These are phyloP conservation scores for Lanmaoa rubissima DNA, from an alignment of 768 basidiomycete species.

Conservation along the genomic window DNA sequence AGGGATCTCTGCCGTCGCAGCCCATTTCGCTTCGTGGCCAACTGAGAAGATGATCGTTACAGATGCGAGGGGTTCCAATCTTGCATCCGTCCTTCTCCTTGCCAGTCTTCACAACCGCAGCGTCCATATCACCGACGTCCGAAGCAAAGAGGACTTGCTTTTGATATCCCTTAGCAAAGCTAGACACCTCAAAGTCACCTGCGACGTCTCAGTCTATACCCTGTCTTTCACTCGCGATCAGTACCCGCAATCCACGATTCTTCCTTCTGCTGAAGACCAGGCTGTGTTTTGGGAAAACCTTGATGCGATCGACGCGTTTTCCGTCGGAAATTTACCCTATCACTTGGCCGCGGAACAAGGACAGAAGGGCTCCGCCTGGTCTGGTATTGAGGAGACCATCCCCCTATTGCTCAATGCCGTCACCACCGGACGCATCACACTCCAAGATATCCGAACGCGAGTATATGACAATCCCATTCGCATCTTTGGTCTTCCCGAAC, in stretches of 20 bases:
- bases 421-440: slow-evolving; percentile 68
- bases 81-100: slow-evolving; percentile 89
- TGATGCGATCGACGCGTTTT: slow-evolving; percentile 84
- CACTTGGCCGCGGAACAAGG: slow-evolving; percentile 62
- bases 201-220: slow-evolving; percentile 90
- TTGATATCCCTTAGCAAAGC: slow-evolving; percentile 94
- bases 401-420: slow-evolving; percentile 89
- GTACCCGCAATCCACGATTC: slow-evolving; percentile 59
- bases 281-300: slow-evolving; percentile 82
- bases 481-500: slow-evolving; percentile 90
- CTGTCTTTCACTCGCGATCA: slow-evolving; percentile 83
- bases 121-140: slow-evolving; percentile 90
- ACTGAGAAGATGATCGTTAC: slow-evolving; percentile 90
- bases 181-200: slow-evolving; percentile 91
- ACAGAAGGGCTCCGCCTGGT: slow-evolving; percentile 59
- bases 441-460: slow-evolving; percentile 79
- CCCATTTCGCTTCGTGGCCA: slow-evolving; percentile 90
- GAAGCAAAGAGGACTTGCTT: slow-evolving; percentile 79
- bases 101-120: slow-evolving; percentile 90
- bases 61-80: slow-evolving; percentile 86
- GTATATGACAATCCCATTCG: slow-evolving; percentile 89
- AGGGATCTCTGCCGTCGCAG: slow-evolving; percentile 72
- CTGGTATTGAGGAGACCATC: slow-evolving; percentile 85
- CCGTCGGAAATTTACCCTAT: slow-evolving; percentile 84
- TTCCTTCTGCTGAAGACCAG: slow-evolving; percentile 79